Evolutionary conservation across 306 rosid species (phyloP).

Genomic region (Inga oerstediana): DNA sequence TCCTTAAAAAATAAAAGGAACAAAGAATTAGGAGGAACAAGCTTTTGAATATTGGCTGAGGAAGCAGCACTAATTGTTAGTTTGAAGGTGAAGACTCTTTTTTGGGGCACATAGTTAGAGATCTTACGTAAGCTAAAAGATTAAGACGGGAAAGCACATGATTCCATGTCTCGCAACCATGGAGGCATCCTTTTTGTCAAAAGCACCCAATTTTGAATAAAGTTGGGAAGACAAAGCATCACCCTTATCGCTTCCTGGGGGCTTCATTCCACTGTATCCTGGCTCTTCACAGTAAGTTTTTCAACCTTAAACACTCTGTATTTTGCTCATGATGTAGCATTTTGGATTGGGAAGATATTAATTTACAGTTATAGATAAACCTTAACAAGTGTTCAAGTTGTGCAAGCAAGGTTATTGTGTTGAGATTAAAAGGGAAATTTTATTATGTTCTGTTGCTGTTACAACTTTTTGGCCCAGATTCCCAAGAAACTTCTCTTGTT

Average conservation of each 20-base stretch:
- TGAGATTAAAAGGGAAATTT: constrained; percentile 14
- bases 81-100: not conserved
- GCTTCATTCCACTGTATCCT: constrained; percentile 36
- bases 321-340: constrained; percentile 11
- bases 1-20: not conserved
- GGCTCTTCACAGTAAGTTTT: constrained; percentile 36
- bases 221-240: constrained; percentile 60
- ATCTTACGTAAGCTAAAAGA: constrained; percentile 32
- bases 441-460: constrained; percentile 4
- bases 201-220: constrained; percentile 65
- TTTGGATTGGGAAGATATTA: not conserved
- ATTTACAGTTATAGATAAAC: not conserved
- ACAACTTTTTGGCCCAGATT: constrained; percentile 46
- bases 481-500: constrained; percentile 63
- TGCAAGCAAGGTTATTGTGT: constrained; percentile 32
- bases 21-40: not conserved
- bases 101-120: not conserved
- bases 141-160: constrained; percentile 56
- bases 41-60: not conserved
- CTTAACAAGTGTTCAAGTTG: not conserved
- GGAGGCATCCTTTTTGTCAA: constrained; percentile 54
- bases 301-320: constrained; percentile 14
- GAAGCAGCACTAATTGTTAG: not conserved
- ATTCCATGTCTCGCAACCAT: constrained; percentile 45
- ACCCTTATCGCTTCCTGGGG: constrained; percentile 46